Base-by-base conservation (phyloP, 1,284 basidiomycete genomes). In the Trichosporon coremiiforme region DNA sequence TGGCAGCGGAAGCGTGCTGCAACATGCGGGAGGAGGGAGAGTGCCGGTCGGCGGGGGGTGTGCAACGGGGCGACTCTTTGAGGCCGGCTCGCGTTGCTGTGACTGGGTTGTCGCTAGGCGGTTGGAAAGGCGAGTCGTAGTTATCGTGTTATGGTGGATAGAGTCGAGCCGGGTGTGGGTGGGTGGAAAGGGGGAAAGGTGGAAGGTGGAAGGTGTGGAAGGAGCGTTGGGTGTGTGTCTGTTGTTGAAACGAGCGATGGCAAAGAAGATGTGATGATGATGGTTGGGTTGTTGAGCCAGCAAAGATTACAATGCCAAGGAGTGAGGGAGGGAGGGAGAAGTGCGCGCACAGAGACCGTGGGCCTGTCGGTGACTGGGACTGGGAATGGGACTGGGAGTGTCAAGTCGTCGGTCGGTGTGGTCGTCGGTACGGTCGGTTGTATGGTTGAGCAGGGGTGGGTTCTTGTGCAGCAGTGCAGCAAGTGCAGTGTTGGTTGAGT, bases 41-140 rank as follows among this genome's bases (percentile, higher is more conserved):
- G 55, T 57, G 55, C 55, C 25, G 29, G 1, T 33, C 4, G 55
- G 55, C 55, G 29, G 55, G 45, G 25, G 12, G 33, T 35, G 55
- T 57, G 55, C 55, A 31, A 33, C 10, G 25, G 55, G 55, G 33
- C 55, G 55, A 57, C 55, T 4, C 4, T 57, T 17, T 25, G 29
- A 13, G 55, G 55, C 29, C 55, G 55, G 25, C 13, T 31, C 55
- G 55, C 55, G 55, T 57, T 57, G 55, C 55, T 57, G 9, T 29
- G 25, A 13, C 55, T 12, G 55, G 10, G 55, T 57, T 20, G 25
- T 31, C 25, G 25, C 25, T 57, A 53, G 55, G 33, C 29, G n/a
- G 45, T 47, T 47, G 45, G n/a, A 3, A 17, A 47, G 55, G 55
- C 20, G 33, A 38, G 62, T 12, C 35, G 62, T 2, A 38, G 62